Base-by-base conservation (phyloP, 2,329 filamentous ascomycete species). In the Colletotrichum caudatum region DNA sequence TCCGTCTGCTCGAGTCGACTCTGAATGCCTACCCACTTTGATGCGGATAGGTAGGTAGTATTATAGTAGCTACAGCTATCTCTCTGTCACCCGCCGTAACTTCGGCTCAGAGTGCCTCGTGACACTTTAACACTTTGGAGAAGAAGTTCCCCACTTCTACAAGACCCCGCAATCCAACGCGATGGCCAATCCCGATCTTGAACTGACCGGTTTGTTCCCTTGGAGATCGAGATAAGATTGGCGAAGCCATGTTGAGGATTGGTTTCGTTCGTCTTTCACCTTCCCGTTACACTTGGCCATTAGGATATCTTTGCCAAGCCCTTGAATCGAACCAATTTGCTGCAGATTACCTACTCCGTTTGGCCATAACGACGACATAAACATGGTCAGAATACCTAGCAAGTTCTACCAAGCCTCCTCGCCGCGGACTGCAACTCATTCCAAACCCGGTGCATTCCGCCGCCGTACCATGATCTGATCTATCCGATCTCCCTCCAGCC, bases 151-250 rank as follows among this genome's bases (percentile, higher is more conserved):
- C 56, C 54, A 12, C 35, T 51, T 37, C 46, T 16, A 33, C 59
- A 26, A 48, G 23, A 41, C 37, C 39, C 56, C 56, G n/a, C 35
- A 58, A 39, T 14, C 4, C 53, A 37, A 26, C 29, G 33, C n/a
- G 16, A 26, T 51, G 33, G 33, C 59, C 59, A 62, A 62, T 39
- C n/a, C 16, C 16, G 12, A 44, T 44, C 41, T 20, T 20, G 41
- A 16, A 16, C 16, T 33, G 12, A 9, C 16, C 33, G 12, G 44
- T 14, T 12, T 4, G 18, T 46, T 14, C n/a, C 41, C 37, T 20
- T 39, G 60, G 44, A 33, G 60, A 41, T 53, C 16, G 14, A 41
- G 60, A 63, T 53, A 63, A 63, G 35, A 53, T 63, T 53, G 48
- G 35, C 46, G 23, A 41, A 1, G 46, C 46, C 18, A 41, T 4